Evolutionary conservation across 1,284 basidiomycete species (phyloP).

Genomic region (Heterobasidion parviporum): DNA sequence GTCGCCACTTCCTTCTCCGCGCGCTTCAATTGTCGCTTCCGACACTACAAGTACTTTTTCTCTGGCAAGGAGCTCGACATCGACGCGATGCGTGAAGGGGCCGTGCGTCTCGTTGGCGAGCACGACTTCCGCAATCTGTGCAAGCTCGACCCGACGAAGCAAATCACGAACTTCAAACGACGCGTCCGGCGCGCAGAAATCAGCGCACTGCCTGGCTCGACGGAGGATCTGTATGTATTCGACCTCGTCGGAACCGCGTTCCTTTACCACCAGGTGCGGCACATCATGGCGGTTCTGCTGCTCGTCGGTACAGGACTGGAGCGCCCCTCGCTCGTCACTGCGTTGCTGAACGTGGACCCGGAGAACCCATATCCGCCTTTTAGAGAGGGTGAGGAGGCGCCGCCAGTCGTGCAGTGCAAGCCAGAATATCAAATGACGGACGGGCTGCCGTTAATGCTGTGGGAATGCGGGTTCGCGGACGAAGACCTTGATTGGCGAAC

Average conservation of each 20-base stretch:
- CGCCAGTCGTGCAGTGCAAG: constrained; percentile 54
- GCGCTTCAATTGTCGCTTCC: constrained; percentile 78
- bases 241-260: constrained; percentile 89
- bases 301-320: constrained; percentile 84
- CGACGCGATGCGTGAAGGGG: constrained; percentile 71
- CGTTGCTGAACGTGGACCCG: constrained; percentile 65
- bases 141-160: constrained; percentile 92
- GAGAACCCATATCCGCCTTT: constrained; percentile 21
- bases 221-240: constrained; percentile 49
- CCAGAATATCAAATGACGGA: constrained; percentile 94
- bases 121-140: constrained; percentile 97
- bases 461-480: constrained; percentile 79
- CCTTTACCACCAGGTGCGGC: constrained; percentile 95
- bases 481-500: constrained; percentile 71
- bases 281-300: constrained; percentile 92
- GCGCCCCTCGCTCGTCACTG: constrained; percentile 58
- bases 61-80: constrained; percentile 43
- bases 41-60: constrained; percentile 99
- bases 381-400: constrained; percentile 8
- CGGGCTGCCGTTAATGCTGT: constrained; percentile 85
- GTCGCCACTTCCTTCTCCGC: constrained; percentile 79
- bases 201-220: constrained; percentile 23
- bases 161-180: constrained; percentile 75
- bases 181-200: constrained; percentile 63
- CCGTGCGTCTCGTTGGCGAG: constrained; percentile 69